These are phyloP conservation scores for Trichoderma polysporum DNA, from an alignment of 2,329 filamentous ascomycete species.

Conservation along the genomic window DNA sequence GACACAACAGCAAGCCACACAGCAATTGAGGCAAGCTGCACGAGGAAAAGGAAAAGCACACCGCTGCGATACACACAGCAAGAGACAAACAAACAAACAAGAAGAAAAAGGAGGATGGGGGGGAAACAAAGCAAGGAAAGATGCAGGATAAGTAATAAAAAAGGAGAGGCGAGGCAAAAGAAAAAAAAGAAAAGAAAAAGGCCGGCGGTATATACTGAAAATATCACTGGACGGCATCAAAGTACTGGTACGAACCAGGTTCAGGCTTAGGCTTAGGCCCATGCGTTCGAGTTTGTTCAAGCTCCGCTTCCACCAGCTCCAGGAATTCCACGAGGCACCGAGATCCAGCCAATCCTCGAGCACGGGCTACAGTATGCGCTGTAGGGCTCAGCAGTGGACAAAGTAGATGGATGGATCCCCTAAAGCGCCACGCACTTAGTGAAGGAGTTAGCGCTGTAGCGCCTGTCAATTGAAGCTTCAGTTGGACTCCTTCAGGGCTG, in stretches of 20 bases:
- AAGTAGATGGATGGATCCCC: not conserved
- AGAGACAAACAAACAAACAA: not conserved
- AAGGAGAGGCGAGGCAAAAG: constrained; percentile 4
- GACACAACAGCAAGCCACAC: not conserved
- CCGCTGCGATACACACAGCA: not conserved
- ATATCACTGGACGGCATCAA: not conserved
- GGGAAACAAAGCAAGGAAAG: not conserved
- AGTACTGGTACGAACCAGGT: not conserved
- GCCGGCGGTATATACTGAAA: not conserved
- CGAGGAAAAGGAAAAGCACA: not conserved
- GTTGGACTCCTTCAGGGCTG: not conserved
- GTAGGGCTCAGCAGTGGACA: not conserved
- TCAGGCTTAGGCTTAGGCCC: not conserved
- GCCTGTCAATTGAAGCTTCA: not conserved
- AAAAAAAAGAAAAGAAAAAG: not conserved
- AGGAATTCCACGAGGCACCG: constrained; percentile 11
- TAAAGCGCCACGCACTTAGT: not conserved
- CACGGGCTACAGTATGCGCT: not conserved
- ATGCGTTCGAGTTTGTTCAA: constrained; percentile 6
- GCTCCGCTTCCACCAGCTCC: constrained; percentile 10
- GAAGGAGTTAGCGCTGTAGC: not conserved
- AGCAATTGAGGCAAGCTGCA: constrained; percentile 4
- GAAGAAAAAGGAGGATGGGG: not conserved
- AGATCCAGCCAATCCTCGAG: constrained; percentile 1
- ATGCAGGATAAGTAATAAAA: constrained; percentile 4